Base-by-base conservation (phyloP, 2,329 filamentous ascomycete species). In the Diaporthe ilicicola region DNA sequence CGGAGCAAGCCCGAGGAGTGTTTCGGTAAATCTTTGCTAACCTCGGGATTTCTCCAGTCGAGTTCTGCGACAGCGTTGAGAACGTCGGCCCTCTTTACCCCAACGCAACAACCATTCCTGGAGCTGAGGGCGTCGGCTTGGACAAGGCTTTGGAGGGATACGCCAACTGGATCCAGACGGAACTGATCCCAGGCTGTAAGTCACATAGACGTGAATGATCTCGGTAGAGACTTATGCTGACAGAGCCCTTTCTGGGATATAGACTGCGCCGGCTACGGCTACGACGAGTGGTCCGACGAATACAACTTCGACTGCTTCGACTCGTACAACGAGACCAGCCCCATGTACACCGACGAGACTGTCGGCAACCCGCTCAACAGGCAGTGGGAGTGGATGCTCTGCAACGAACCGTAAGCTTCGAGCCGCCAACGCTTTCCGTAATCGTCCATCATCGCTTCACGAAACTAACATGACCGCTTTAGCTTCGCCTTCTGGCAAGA, bases 331-430 rank as follows among this genome's bases (percentile, higher is more conserved):
- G 80, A 77, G 4, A 81, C 79, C 27, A 83, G 85, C 76, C 78
- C 79, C 13, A 73, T 80, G 62, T 84, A 79, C 77, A 77, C 78
- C 65, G 82, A 84, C 64, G 64, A 81, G 39, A 73, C 76, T 3
- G 75, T 78, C 0, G 70, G 72, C 74, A 89, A 89, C 75, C 72
- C 73, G 1, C 74, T 81, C 42, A 83, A 87, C 77, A 80, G 87
- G 3, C 87, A 88, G 74, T 89, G 86, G 86, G 78, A 81, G 17
- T 89, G 86, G 87, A 82, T 89, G 77, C 80, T 84, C 7, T 89
- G 88, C 80, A 89, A 89, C 77, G 81, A 83, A 71, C 81, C 82
- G 76, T 77, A 73, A 44, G 74, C 64, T 0, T 15, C 27, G 1
- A 29, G 37, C 22, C 15, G 24, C 32, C 15, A 51, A 24, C 19